Evolutionary conservation across 225 moss, liverwort and hornwort species (phyloP).

Genomic region (Pleurozium schreberi): DNA sequence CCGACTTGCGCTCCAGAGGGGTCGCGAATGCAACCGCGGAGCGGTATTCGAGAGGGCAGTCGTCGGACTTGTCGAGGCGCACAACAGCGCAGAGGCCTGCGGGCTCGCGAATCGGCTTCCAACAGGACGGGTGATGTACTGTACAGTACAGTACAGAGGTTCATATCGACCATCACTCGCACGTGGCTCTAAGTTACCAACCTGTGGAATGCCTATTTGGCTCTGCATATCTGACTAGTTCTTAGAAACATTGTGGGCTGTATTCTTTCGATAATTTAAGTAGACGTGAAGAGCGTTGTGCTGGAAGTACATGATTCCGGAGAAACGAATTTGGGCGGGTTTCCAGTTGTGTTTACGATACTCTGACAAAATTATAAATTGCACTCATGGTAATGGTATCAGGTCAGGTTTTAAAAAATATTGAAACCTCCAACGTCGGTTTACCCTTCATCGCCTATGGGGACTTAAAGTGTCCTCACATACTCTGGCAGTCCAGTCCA

Average conservation of each 20-base stretch:
- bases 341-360: not conserved
- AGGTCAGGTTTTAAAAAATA: not conserved
- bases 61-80: slow-evolving; percentile 24
- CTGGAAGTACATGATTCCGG: not conserved
- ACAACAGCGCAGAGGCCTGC: slow-evolving; percentile 11
- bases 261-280: not conserved
- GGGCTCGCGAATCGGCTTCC: not conserved
- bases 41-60: slow-evolving; percentile 29
- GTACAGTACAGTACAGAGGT: no score
- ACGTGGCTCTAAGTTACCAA: not conserved
- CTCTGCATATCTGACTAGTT: not conserved
- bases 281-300: not conserved
- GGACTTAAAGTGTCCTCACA: no score
- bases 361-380: no score
- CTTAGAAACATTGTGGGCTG: not conserved
- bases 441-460: no score
- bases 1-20: slow-evolving; percentile 27
- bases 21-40: slow-evolving; percentile 3
- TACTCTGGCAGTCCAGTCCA: no score
- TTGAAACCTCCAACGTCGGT: not conserved
- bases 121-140: slow-evolving; percentile 16
- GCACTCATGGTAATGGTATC: not conserved
- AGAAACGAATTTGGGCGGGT: not conserved
- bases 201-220: not conserved
- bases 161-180: not conserved